Base-by-base conservation (phyloP, 805 yeast genomes). In the Yarrowia porcina region DNA sequence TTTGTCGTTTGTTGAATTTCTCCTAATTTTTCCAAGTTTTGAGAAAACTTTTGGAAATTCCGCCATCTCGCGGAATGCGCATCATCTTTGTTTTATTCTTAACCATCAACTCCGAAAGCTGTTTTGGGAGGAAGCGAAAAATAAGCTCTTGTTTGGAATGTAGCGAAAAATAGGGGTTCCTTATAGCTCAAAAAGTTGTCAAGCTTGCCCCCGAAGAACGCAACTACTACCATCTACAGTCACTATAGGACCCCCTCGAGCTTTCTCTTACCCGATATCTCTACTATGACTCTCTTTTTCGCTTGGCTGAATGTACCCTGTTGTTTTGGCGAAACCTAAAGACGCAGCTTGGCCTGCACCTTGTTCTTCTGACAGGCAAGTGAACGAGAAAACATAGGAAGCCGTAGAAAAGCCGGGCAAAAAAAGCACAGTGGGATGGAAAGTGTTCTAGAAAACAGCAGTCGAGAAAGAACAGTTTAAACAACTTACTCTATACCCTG, bases 281-380 rank as follows among this genome's bases (percentile, higher is more conserved):
- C 45, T 10, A 20, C 18, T 41, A 1, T 42, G 25, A 32, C 32
- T 25, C 20, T 2, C 32, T 42, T 42, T 42, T 4, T 15, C 10
- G 7, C 11, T 1, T 2, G 15, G 13, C 4, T 18, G 8, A 44
- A 6, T 4, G 28, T 2, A 20, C 27, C 27, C 36, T 45, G 52
- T 45, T 45, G 52, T 45, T 45, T 45, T 45, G 52, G 36, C 27
- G 36, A 30, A 15, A 45, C 23, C 36, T 45, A 28, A 45, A 21
- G 10, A 15, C 18, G 18, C 45, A 21, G 45, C 21, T 39, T 39
- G 28, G 45, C 5, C 18, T 28, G 13, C n/a, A 23, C 20, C 47
- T 25, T 42, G n/a, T 7, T 42, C n/a, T 21, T 21, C 28, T 8
- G 45, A 23, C 9, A n/a, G 47, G 32, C 47, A 42, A 23, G 47